These are phyloP conservation scores for Prunus mira DNA, from an alignment of 306 rosid species.

Conservation along the genomic window DNA sequence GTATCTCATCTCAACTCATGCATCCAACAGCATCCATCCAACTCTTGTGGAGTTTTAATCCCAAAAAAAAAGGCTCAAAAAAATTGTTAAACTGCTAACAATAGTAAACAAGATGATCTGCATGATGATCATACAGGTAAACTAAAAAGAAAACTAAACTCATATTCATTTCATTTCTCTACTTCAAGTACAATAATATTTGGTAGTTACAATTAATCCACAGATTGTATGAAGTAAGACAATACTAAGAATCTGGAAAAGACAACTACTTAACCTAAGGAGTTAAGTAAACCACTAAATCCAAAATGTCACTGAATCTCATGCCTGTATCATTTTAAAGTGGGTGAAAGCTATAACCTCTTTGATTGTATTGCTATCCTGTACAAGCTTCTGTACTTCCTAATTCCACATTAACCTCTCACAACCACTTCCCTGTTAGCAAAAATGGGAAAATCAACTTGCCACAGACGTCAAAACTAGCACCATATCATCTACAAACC, in stretches of 20 bases:
- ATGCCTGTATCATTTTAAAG: neutral
- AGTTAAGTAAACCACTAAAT: neutral
- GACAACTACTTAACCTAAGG: neutral
- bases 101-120: no score
- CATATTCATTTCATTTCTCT: conserved; percentile 17
- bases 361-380: conserved; percentile 23
- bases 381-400: conserved; percentile 33
- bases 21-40: no score
- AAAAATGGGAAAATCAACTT: conserved; percentile 11
- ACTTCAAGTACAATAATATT: conserved; percentile 11
- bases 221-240: neutral
- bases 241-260: neutral
- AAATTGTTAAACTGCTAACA: no score
- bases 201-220: neutral
- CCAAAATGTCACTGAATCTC: conserved; percentile 2
- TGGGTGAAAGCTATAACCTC: conserved; percentile 16
- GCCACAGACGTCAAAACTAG: conserved; percentile 10
- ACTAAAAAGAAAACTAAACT: neutral
- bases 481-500: conserved; percentile 9
- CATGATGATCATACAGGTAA: no score
- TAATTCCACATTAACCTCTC: conserved; percentile 1
- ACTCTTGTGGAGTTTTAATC: no score
- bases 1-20: no score
- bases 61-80: no score
- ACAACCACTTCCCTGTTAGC: conserved; percentile 8